Percentiles rank a stretch among this genome's conserved stretches.
Evolutionary conservation across 2,329 filamentous ascomycete species (phyloP).

Genomic region (Shiraia sp.): DNA sequence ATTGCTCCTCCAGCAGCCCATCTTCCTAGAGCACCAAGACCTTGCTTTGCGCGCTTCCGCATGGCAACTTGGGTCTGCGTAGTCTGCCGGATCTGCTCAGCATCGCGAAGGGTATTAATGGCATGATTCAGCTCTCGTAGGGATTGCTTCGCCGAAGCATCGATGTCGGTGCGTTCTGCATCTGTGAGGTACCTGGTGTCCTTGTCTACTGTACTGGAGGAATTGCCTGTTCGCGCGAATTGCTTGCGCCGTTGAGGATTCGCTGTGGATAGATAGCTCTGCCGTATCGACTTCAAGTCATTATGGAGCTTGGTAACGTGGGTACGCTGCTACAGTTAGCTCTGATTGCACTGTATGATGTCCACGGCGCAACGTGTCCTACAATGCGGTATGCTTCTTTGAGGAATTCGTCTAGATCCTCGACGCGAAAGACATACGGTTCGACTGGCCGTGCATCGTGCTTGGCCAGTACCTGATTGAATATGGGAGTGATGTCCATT

Average conservation of each 20-base stretch:
- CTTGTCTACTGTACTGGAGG: conserved; percentile 46
- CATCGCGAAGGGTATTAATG: conserved; percentile 78
- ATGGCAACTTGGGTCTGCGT: conserved; percentile 71
- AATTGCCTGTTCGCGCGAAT: conserved; percentile 44
- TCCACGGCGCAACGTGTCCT: conserved; percentile 41
- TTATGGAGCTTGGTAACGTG: conserved; percentile 79
- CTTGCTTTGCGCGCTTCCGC: conserved; percentile 66
- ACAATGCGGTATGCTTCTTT: conserved; percentile 95
- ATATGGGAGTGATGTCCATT: conserved; percentile 67
- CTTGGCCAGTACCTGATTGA: conserved; percentile 69
- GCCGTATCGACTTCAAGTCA: conserved; percentile 82
- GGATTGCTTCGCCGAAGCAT: conserved; percentile 82
- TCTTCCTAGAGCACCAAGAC: conserved; percentile 69
- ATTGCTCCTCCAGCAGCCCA: conserved; percentile 63
- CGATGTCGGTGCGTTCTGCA: conserved; percentile 80
- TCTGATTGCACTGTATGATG: conserved; percentile 17
- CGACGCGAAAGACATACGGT: conserved; percentile 46
- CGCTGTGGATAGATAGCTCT: conserved; percentile 86
- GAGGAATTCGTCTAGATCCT: conserved; percentile 77
- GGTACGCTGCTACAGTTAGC: conserved; percentile 64
- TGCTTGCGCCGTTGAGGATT: conserved; percentile 61
- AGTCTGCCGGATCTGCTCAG: conserved; percentile 79
- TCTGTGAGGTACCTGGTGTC: conserved; percentile 69
- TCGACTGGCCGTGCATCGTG: conserved; percentile 59
- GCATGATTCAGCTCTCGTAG: conserved; percentile 82